These are phyloP conservation scores for Pseudopithomyces maydicus DNA, from an alignment of 2,329 filamentous ascomycete genomes.

Conservation along the genomic window DNA sequence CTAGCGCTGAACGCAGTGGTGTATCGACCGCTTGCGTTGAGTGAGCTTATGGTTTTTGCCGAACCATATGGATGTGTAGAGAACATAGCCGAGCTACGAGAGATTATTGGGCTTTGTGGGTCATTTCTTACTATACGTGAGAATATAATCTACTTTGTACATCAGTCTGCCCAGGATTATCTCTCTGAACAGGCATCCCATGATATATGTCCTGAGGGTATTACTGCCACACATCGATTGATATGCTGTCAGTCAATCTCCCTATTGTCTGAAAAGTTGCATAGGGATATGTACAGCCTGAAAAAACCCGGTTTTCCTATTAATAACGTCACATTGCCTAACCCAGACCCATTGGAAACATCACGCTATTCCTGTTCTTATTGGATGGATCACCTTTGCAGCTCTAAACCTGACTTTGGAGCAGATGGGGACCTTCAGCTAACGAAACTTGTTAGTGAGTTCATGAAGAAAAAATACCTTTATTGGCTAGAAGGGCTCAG, in stretches of 20 bases:
- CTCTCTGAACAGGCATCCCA: slow-evolving; percentile 25
- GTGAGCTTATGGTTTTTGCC: not conserved
- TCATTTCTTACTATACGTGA: not conserved
- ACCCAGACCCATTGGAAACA: not conserved
- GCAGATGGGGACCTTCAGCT: not conserved
- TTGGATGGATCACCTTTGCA: not conserved
- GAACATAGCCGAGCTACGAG: not conserved
- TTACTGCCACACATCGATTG: slow-evolving; percentile 28
- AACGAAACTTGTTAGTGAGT: not conserved
- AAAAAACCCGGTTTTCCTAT: not conserved
- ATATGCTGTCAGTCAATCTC: not conserved
- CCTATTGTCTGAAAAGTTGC: not conserved
- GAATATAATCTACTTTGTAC: slow-evolving; percentile 41
- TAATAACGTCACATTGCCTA: slow-evolving; percentile 4
- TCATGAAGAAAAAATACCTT: not conserved
- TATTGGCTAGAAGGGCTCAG: not conserved
- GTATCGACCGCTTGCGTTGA: not conserved
- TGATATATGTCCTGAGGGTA: slow-evolving; percentile 35
- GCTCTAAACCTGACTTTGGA: not conserved
- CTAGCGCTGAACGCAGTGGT: not conserved
- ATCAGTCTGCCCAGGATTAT: slow-evolving; percentile 52
- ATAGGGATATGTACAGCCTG: not conserved
- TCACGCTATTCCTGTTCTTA: not conserved
- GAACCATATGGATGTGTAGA: not conserved
- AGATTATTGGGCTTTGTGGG: not conserved